phyloP scores from a whole-genome alignment of 2,329 filamentous ascomycete genomes.

The Fusarium chuoi region DNA sequence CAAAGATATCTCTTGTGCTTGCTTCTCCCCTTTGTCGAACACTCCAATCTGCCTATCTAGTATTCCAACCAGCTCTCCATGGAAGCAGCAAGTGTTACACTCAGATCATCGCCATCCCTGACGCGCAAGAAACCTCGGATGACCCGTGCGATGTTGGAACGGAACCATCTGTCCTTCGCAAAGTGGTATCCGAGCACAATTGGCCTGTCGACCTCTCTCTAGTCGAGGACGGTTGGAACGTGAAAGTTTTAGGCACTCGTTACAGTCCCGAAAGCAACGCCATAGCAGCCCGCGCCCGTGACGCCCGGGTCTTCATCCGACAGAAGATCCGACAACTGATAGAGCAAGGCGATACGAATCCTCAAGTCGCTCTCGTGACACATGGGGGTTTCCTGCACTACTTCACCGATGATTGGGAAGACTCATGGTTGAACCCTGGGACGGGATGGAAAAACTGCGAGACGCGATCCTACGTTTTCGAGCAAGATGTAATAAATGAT shows the following conservation, averaged over 20 bases:
- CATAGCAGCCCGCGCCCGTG: background rate
- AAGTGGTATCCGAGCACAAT: rapidly evolving
- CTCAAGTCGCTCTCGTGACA: background rate
- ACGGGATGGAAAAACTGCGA: background rate
- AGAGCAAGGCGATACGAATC: background rate
- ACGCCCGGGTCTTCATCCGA: background rate
- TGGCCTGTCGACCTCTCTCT: background rate
- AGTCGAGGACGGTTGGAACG: background rate
- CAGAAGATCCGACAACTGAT: background rate
- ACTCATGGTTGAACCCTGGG: background rate
- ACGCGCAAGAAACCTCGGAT: background rate
- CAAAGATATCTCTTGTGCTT: background rate
- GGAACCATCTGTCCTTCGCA: background rate
- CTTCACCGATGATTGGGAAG: background rate
- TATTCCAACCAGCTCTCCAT: rapidly evolving
- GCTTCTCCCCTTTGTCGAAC: background rate
- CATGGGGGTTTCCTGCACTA: background rate
- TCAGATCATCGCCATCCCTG: background rate
- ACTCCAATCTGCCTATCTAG: background rate
- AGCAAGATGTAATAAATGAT: background rate
- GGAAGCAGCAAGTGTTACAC: background rate
- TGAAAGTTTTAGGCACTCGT: background rate
- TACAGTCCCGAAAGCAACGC: background rate
- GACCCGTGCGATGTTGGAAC: background rate
- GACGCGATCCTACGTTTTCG: background rate